Evolutionary conservation across 2,329 filamentous ascomycete species (phyloP), one percentile per base, ranked within the genome.

Genomic region (Pyricularia grisea): DNA sequence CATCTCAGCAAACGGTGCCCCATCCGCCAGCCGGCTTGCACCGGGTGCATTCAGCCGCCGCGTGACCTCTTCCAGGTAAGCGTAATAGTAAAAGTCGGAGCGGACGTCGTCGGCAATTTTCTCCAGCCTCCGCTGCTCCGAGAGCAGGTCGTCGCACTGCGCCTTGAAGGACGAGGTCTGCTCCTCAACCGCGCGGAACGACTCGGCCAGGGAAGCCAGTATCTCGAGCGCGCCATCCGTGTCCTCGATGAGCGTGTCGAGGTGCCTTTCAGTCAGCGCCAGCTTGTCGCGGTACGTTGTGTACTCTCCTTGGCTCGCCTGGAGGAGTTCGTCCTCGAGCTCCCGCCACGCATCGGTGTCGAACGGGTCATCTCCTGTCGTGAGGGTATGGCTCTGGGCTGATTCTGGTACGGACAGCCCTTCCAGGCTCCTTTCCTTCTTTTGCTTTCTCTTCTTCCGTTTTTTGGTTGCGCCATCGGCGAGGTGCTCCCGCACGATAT

Each of bases 141-240:
- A 83, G 33, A 98, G 81, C 2, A 99, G 84, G 69, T 92, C 91
- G 76, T 97, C 93, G 79, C 95, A 99, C 78, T 97, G 93, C 65
- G 90, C 88, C 77, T 94, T 92, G 81, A 99, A 98, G 17, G 91
- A 90, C n/a, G 91, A 92, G 0, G 95, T 99, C 80, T 98, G 94
- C 11, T 87, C 83, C 74, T 97, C 93, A 66, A 99, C 94, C 0
- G 90, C 84, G 73, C 90, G 89, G 81, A 99, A 99, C 5, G 94
- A 94, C 74, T 90, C 87, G 17, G 94, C 94, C 20, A 99, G 84
- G 0, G 87, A 88, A 20, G 91, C 90, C 31, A 99, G 84, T 23
- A 96, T 83, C 63, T 88, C 84, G 58, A 99, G 83, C 0, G 93
- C 91, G 23, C 86, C 86, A 68, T 92, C 87, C 1, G 94, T 93